Conservation (phyloP, 371 early-diverging fungal genomes). For the Apophysomyces ossiformis region DNA sequence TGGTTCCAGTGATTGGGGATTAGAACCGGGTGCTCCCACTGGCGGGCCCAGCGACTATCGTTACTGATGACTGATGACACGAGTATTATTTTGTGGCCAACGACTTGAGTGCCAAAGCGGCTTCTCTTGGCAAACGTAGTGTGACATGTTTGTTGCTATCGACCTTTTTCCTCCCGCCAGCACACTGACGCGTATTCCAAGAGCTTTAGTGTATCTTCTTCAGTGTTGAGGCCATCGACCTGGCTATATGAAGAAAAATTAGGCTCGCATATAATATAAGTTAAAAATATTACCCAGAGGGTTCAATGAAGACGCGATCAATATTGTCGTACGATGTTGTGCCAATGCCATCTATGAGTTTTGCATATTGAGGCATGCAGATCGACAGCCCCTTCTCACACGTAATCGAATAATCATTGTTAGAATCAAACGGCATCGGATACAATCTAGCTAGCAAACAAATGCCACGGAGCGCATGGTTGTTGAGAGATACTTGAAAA, state of each 20-base stretch:
- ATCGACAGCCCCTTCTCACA: conserved; percentile 19
- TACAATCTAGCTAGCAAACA: conserved; percentile 12
- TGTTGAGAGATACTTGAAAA: conserved; percentile 21
- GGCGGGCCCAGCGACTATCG: too few relatives aligned
- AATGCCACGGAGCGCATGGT: background rate
- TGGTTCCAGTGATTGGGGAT: background rate
- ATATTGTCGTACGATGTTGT: conserved; percentile 4
- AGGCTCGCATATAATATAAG: conserved; percentile 1
- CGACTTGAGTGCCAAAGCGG: conserved; percentile 19
- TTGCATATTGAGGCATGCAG: conserved; percentile 2
- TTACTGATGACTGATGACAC: conserved; percentile 12
- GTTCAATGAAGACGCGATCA: conserved; percentile 19
- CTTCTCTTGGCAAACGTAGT: conserved; percentile 18
- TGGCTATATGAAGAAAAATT: conserved; percentile 15
- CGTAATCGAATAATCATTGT: conserved; percentile 9
- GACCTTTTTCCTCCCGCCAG: conserved; percentile 17
- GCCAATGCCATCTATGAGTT: conserved; percentile 23
- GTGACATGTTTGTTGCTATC: conserved; percentile 19
- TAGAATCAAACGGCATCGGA: background rate
- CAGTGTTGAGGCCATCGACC: conserved; percentile 15
- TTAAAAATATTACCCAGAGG: conserved; percentile 10
- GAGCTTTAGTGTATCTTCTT: conserved; percentile 27
- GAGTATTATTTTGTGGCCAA: conserved; percentile 19
- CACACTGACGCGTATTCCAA: conserved; percentile 24
- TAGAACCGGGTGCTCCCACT: too few relatives aligned